Percentiles rank a stretch among this genome's conserved stretches.
These are phyloP conservation scores for Hypholoma sublateritium DNA, from an alignment of 768 basidiomycete genomes.

Conservation along the genomic window DNA sequence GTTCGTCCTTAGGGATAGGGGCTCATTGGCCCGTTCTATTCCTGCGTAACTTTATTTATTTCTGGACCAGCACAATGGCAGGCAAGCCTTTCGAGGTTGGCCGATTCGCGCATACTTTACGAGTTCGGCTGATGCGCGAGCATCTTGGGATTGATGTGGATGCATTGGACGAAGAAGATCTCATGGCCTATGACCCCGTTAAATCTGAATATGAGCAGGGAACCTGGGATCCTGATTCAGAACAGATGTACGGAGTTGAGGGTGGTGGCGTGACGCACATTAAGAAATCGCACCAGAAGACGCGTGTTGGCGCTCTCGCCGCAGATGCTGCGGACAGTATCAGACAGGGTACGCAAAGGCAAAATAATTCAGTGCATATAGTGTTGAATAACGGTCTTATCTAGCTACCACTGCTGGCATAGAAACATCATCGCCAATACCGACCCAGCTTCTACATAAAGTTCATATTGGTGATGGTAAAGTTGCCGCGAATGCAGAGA, in stretches of 20 bases:
- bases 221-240: slow-evolving; percentile 71
- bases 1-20: slow-evolving; percentile 18
- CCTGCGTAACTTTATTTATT: neutral
- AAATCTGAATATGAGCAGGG: slow-evolving; percentile 52
- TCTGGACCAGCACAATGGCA: slow-evolving; percentile 76
- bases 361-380: neutral
- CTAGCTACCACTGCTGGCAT: slow-evolving; percentile 16
- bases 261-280: slow-evolving; percentile 43
- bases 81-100: slow-evolving; percentile 95
- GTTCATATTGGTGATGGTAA: slow-evolving; percentile 41
- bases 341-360: slow-evolving; percentile 47
- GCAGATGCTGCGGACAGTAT: slow-evolving; percentile 37
- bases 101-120: slow-evolving; percentile 92
- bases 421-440: slow-evolving; percentile 24
- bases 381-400: neutral
- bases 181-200: slow-evolving; percentile 53
- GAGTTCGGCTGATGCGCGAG: slow-evolving; percentile 93
- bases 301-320: slow-evolving; percentile 30
- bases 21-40: neutral
- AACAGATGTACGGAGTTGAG: slow-evolving; percentile 50
- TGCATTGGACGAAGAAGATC: slow-evolving; percentile 73
- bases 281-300: slow-evolving; percentile 35
- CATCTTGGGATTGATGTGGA: slow-evolving; percentile 97
- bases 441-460: slow-evolving; percentile 39
- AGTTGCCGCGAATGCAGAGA: slow-evolving; percentile 39